These are phyloP conservation scores for Serendipita vermifera DNA, from an alignment of 768 basidiomycete genomes.

Conservation along the genomic window DNA sequence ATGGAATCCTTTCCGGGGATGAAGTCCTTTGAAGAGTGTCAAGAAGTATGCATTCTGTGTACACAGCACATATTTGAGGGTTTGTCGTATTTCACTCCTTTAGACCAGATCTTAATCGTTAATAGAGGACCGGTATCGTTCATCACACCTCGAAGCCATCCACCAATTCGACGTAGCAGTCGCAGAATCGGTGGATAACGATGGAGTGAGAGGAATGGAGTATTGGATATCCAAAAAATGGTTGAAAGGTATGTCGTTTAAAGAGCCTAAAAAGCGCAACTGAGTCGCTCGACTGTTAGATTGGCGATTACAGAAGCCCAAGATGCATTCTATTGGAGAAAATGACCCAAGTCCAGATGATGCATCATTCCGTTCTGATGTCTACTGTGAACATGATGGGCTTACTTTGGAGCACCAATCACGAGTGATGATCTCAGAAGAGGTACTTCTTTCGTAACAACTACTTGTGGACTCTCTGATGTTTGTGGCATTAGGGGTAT, in stretches of 20 bases:
- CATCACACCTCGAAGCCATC: conserved; percentile 52
- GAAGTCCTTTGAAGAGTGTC: conserved; percentile 51
- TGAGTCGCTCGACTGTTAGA: conserved; percentile 32
- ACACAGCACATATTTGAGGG: neutral
- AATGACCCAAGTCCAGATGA: conserved; percentile 58
- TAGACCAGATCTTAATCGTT: neutral
- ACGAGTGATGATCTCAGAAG: conserved; percentile 48
- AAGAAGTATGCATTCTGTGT: conserved; percentile 43
- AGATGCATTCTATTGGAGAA: conserved; percentile 51
- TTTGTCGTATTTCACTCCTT: neutral
- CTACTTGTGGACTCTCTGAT: neutral
- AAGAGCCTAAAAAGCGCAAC: neutral
- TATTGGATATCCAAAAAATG: conserved; percentile 66
- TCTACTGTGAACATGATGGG: conserved; percentile 58
- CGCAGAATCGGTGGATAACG: conserved; percentile 19
- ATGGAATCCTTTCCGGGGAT: conserved; percentile 35
- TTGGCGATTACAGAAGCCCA: conserved; percentile 59
- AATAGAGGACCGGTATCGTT: conserved; percentile 54
- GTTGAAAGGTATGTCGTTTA: conserved; percentile 46
- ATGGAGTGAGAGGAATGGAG: conserved; percentile 25
- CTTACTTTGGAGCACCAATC: conserved; percentile 42
- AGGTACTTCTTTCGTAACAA: conserved; percentile 26
- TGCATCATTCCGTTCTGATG: conserved; percentile 41
- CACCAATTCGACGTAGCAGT: conserved; percentile 43
- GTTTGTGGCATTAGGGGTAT: conserved; percentile 42